Evolutionary conservation across 352 stramenopile species (phyloP).

Genomic region (Elongisporangium undulatum): DNA sequence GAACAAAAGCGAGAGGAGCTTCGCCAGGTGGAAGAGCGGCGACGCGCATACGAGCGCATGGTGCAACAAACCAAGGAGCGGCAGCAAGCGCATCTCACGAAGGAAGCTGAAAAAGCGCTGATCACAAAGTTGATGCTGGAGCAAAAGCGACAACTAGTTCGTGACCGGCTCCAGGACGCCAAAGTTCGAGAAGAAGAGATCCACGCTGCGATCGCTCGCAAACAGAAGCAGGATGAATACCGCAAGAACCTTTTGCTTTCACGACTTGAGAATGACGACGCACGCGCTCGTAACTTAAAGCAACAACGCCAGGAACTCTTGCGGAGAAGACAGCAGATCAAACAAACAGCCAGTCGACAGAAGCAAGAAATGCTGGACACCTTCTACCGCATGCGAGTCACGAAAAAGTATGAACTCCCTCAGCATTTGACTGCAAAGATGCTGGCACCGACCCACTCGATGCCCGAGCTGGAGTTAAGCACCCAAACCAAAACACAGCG

Average conservation of each 20-base stretch:
- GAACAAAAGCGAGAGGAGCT: slow-evolving; percentile 45
- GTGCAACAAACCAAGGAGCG: slow-evolving; percentile 42
- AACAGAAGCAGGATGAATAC: slow-evolving; percentile 66
- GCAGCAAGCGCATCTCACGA: slow-evolving; percentile 30
- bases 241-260: slow-evolving; percentile 44
- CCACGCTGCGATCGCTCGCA: slow-evolving; percentile 42
- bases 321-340: slow-evolving; percentile 58
- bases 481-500: slow-evolving; percentile 1
- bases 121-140: slow-evolving; percentile 46
- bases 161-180: slow-evolving; percentile 53
- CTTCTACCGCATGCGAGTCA: slow-evolving; percentile 83
- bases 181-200: slow-evolving; percentile 81
- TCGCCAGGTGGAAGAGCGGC: slow-evolving; percentile 44
- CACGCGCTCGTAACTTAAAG: slow-evolving; percentile 46
- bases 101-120: slow-evolving; percentile 48
- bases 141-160: slow-evolving; percentile 43
- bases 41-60: slow-evolving; percentile 57
- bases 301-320: slow-evolving; percentile 50
- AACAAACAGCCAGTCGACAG: slow-evolving; percentile 46
- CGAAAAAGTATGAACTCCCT: slow-evolving; percentile 65
- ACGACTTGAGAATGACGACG: slow-evolving; percentile 63
- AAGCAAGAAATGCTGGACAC: slow-evolving; percentile 74
- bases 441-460: not conserved
- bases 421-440: slow-evolving; percentile 39
- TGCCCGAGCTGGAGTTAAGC: not conserved